Conservation (phyloP, 225 moss, liverwort and hornwort genomes). For the Ulota crispa region DNA sequence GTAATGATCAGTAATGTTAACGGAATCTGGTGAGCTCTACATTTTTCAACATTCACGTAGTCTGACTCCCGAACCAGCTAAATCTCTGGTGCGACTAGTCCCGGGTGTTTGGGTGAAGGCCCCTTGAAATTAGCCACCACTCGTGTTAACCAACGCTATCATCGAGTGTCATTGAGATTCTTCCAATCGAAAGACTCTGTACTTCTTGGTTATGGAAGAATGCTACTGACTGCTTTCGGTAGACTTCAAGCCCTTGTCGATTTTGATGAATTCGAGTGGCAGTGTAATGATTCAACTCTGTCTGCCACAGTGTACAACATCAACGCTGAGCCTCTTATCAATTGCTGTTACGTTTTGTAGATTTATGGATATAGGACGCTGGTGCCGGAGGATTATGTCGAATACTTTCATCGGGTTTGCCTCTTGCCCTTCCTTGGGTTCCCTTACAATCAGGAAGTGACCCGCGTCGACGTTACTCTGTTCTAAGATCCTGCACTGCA, state of each 20-base stretch:
- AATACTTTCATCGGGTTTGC: conserved; percentile 96
- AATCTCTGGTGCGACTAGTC: not conserved
- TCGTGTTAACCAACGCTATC: not conserved
- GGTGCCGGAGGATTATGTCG: conserved; percentile 95
- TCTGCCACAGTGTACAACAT: not conserved
- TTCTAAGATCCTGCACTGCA: not conserved
- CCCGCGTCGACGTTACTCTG: not conserved
- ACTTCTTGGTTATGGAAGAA: not conserved
- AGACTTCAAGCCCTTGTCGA: not conserved
- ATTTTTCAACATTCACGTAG: not conserved
- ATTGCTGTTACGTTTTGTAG: conserved; percentile 51
- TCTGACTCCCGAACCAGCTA: not conserved
- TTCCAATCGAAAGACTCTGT: not conserved
- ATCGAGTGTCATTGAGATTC: not conserved
- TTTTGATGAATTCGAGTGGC: not conserved
- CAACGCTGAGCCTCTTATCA: conserved; percentile 7
- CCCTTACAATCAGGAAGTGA: not conserved
- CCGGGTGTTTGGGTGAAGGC: not conserved
- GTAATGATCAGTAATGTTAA: too few species aligned
- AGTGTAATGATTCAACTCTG: not conserved
- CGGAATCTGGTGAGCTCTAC: not conserved
- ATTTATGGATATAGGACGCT: conserved; percentile 90
- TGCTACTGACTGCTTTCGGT: not conserved
- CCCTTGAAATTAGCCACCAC: not conserved
- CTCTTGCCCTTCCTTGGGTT: conserved; percentile 18